A percentile compares a stretch with the other conserved stretches of the same genome.
phyloP scores from a whole-genome alignment of 768 basidiomycete genomes.

The Coprinopsis strossmayeri region DNA sequence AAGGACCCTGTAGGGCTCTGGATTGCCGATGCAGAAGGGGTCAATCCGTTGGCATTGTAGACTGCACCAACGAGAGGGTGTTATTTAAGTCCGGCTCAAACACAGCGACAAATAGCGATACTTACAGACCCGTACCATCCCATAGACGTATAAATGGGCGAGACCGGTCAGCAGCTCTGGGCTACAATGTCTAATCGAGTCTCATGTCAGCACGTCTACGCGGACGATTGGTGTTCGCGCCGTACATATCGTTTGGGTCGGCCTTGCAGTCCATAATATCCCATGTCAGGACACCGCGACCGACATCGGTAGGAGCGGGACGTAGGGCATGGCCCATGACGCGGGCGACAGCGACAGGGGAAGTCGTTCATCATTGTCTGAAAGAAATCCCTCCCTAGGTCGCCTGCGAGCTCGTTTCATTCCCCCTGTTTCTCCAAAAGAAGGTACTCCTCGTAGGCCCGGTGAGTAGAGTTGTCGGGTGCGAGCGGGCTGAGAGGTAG shows the following conservation, averaged over 20 bases:
- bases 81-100: neutral
- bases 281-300: neutral
- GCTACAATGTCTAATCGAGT: neutral
- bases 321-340: too few relatives aligned
- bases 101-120: neutral
- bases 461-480: neutral
- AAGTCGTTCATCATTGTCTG: neutral
- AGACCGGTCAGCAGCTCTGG: slow-evolving; percentile 8
- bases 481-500: neutral
- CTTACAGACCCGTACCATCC: slow-evolving; percentile 8
- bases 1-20: neutral
- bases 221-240: neutral
- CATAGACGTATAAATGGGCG: slow-evolving; percentile 8
- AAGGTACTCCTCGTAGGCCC: neutral
- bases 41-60: slow-evolving; percentile 6
- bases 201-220: neutral
- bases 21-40: slow-evolving; percentile 3
- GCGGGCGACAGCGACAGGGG: neutral
- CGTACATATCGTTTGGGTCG: too few relatives aligned
- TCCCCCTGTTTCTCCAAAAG: neutral
- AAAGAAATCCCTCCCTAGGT: neutral
- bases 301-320: neutral
- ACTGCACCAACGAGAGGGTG: neutral
- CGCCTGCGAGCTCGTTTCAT: neutral
- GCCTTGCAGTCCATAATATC: slow-evolving; percentile 4